These are phyloP conservation scores for Leersia perrieri DNA, from an alignment of 176 grass and related monocot genomes.

Conservation along the genomic window DNA sequence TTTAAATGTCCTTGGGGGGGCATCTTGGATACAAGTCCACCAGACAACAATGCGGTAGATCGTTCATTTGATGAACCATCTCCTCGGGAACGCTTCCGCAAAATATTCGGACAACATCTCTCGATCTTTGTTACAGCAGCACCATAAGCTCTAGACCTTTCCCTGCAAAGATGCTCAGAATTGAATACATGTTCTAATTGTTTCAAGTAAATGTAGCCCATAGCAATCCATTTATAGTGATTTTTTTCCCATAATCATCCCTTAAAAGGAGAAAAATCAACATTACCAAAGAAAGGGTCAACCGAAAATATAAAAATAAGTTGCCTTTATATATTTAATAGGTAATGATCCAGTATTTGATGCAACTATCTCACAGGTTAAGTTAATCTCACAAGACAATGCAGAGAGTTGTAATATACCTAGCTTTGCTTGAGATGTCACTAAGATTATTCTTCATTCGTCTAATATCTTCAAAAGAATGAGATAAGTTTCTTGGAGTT, in stretches of 20 bases:
- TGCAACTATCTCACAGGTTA: conserved; percentile 15
- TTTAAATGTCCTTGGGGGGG: conserved; percentile 48
- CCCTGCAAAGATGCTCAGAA: conserved; percentile 38
- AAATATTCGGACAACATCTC: conserved; percentile 40
- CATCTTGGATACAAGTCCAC: conserved; percentile 46
- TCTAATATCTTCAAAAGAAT: conserved; percentile 67
- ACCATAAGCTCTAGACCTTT: conserved; percentile 49
- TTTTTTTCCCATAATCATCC: background rate
- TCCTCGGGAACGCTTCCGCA: conserved; percentile 63
- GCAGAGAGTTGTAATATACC: conserved; percentile 43
- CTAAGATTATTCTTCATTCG: conserved; percentile 62
- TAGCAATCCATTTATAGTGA: conserved; percentile 24
- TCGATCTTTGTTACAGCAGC: conserved; percentile 58
- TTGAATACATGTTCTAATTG: conserved; percentile 24
- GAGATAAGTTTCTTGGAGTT: conserved; percentile 44
- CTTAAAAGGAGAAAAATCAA: conserved; percentile 1
- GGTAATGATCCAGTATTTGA: conserved; percentile 13
- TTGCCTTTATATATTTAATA: conserved; percentile 11
- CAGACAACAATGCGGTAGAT: conserved; percentile 43
- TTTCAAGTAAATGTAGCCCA: conserved; percentile 7
- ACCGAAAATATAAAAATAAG: background rate
- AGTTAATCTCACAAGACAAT: conserved; percentile 26
- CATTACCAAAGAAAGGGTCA: conserved; percentile 6
- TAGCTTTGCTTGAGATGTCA: conserved; percentile 58
- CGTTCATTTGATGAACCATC: conserved; percentile 61